Evolutionary conservation across 208 protist species (phyloP).

Genomic region (Wallacemonas sp.): DNA sequence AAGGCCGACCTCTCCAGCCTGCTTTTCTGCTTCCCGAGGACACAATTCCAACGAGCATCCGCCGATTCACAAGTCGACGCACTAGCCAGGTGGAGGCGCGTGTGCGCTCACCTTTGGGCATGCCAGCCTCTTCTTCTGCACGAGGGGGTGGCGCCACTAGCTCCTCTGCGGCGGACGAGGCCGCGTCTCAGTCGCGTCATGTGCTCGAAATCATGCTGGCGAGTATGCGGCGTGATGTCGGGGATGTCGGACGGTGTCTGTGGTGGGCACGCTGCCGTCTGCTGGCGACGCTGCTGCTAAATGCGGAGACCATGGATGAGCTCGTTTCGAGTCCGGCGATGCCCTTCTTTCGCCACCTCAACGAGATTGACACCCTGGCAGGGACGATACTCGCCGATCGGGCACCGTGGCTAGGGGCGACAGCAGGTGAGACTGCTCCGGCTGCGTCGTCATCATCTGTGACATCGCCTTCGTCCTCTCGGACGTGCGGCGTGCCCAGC

Average conservation of each 20-base stretch:
- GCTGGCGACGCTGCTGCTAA: slow-evolving; percentile 41
- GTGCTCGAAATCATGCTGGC: slow-evolving; percentile 24
- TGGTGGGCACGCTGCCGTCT: slow-evolving; percentile 87
- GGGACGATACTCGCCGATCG: slow-evolving; percentile 3
- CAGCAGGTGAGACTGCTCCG: not conserved
- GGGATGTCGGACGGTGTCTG: slow-evolving; percentile 36
- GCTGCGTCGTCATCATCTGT: not conserved
- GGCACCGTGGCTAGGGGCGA: slow-evolving; percentile 1
- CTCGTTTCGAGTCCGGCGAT: slow-evolving; percentile 7
- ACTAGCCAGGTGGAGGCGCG: slow-evolving; percentile 2
- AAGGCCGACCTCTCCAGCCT: not conserved
- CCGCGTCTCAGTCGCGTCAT: not conserved
- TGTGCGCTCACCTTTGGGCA: not conserved
- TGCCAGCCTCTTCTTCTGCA: no score
- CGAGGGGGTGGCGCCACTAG: not conserved
- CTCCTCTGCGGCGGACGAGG: slow-evolving; percentile 15
- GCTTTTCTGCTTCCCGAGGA: not conserved
- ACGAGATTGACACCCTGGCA: not conserved
- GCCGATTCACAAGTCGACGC: slow-evolving; percentile 3
- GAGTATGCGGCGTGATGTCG: slow-evolving; percentile 50
- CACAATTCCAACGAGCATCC: slow-evolving; percentile 2
- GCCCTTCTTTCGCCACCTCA: slow-evolving; percentile 12
- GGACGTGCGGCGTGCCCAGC: not conserved
- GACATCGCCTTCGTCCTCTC: not conserved
- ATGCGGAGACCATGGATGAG: slow-evolving; percentile 19